A percentile compares a stretch with the other conserved stretches of the same genome.
These are phyloP conservation scores for Fusarium sp. DNA, from an alignment of 2,329 filamentous ascomycete genomes.

Conservation along the genomic window DNA sequence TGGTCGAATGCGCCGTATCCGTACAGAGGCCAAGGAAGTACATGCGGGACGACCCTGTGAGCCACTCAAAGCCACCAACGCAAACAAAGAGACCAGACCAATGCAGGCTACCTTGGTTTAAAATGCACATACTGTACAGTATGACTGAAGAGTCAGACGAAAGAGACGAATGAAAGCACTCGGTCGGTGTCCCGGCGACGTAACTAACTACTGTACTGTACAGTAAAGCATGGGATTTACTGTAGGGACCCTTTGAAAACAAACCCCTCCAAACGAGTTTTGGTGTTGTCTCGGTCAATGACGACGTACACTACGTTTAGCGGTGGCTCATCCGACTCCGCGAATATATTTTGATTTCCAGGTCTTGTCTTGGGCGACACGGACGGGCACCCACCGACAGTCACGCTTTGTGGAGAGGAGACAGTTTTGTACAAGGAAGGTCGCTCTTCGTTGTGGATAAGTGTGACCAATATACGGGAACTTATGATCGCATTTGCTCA, in stretches of 20 bases:
- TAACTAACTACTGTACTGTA: no score
- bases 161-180: slow-evolving; percentile 14
- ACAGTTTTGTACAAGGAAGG: slow-evolving; percentile 7
- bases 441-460: background rate
- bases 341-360: slow-evolving; percentile 15
- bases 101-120: slow-evolving; percentile 10
- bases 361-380: background rate
- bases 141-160: slow-evolving; percentile 7
- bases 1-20: slow-evolving; percentile 5
- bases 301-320: slow-evolving; percentile 28
- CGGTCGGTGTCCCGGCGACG: no score
- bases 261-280: background rate
- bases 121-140: no score
- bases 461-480: slow-evolving; percentile 6
- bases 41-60: slow-evolving; percentile 35
- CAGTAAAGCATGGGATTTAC: slow-evolving; percentile 3
- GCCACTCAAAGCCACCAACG: slow-evolving; percentile 20
- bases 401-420: slow-evolving; percentile 24
- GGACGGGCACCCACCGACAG: slow-evolving; percentile 1
- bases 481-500: slow-evolving; percentile 15
- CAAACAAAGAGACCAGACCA: slow-evolving; percentile 25
- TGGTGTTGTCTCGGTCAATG: slow-evolving; percentile 21
- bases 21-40: slow-evolving; percentile 28
- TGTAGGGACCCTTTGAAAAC: slow-evolving; percentile 31
- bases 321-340: slow-evolving; percentile 34